A percentile compares a stretch with the other conserved stretches of the same genome.
Conservation (phyloP, 108 stramenopile species). For the Nannochloropsis gaditana region DNA sequence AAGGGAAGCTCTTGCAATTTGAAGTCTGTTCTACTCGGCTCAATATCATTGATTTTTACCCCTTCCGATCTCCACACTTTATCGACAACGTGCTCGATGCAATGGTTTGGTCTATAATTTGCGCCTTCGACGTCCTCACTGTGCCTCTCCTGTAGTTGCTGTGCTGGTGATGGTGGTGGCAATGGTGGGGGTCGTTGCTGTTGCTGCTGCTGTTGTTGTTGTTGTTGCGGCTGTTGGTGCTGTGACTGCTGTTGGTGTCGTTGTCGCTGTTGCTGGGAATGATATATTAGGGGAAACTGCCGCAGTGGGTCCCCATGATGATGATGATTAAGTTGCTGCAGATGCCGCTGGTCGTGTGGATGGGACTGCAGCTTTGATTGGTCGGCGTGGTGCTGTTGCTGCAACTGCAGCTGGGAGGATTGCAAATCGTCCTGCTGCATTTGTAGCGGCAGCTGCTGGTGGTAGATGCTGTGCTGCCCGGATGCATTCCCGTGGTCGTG, state of each 20-base stretch:
- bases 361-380: background rate
- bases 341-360: background rate
- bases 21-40: constrained; percentile 34
- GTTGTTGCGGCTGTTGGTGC: constrained; percentile 5
- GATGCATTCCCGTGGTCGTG: background rate
- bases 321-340: background rate
- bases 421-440: too few species aligned
- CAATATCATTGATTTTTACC: background rate
- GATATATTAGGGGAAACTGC: background rate
- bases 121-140: too few species aligned
- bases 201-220: background rate
- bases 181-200: background rate
- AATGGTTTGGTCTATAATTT: too few species aligned
- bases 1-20: constrained; percentile 46
- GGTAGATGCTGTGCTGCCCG: too few species aligned
- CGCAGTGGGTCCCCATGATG: background rate
- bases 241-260: constrained; percentile 4
- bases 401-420: background rate
- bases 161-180: background rate
- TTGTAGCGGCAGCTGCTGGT: too few species aligned
- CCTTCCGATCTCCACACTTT: background rate
- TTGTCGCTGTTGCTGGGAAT: background rate
- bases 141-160: background rate
- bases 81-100: background rate
- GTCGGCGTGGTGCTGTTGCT: background rate